phyloP scores from a whole-genome alignment of 1,284 basidiomycete species.

The Porogramme epimiltina region DNA sequence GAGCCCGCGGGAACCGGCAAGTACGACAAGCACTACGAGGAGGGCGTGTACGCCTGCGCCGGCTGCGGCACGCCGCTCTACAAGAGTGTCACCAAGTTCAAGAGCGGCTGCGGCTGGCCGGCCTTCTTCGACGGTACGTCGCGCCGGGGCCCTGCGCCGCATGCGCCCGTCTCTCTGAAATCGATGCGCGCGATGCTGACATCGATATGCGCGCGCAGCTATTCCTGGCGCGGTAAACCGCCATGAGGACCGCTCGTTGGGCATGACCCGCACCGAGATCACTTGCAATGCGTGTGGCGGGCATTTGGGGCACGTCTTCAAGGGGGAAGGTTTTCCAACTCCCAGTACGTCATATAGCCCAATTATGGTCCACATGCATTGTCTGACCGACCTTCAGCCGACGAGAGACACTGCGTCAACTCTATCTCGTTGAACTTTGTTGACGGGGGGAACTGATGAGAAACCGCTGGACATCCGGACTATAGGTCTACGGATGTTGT shows the following conservation, averaged over 20 bases:
- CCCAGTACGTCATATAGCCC: slow-evolving; percentile 53
- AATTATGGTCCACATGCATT: too few species aligned
- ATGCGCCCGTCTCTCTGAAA: too few species aligned
- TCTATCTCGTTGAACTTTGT: slow-evolving; percentile 84
- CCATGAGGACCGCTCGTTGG: slow-evolving; percentile 60
- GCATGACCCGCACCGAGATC: slow-evolving; percentile 74
- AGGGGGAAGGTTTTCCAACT: slow-evolving; percentile 79
- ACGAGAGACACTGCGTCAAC: slow-evolving; percentile 91
- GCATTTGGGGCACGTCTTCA: slow-evolving; percentile 93
- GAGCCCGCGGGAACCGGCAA: slow-evolving; percentile 78
- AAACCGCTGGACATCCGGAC: background rate
- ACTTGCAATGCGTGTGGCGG: slow-evolving; percentile 86
- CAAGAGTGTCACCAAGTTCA: slow-evolving; percentile 89
- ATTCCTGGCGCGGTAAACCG: slow-evolving; percentile 88
- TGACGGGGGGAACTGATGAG: slow-evolving; percentile 41
- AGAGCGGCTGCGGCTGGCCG: slow-evolving; percentile 96
- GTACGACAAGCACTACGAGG: slow-evolving; percentile 70
- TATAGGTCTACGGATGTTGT: too few species aligned
- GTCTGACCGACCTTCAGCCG: slow-evolving; percentile 46
- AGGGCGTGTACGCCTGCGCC: slow-evolving; percentile 75
- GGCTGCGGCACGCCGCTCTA: slow-evolving; percentile 78
- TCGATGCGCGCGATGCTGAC: background rate
- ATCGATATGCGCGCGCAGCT: slow-evolving; percentile 42
- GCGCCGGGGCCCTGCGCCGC: too few species aligned
- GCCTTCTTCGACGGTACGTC: slow-evolving; percentile 86